Conservation (phyloP, 1,284 basidiomycete genomes). For the Stygiomarasmius scandens region DNA sequence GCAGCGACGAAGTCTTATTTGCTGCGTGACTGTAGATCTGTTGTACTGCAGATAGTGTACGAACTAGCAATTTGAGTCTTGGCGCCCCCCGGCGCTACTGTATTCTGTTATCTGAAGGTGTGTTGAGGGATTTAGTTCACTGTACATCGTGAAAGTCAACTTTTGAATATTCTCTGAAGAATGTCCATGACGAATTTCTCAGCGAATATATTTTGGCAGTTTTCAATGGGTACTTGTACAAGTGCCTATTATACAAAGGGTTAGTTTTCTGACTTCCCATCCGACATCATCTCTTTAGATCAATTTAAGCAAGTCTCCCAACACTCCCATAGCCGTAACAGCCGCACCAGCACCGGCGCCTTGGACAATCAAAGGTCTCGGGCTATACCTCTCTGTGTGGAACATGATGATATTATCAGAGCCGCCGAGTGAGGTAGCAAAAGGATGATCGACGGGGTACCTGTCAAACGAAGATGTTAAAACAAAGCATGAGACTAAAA, state of each 20-base stretch:
- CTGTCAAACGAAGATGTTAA: slow-evolving; percentile 39
- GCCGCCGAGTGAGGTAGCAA: slow-evolving; percentile 92
- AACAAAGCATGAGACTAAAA: slow-evolving; percentile 1
- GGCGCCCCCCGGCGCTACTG: too few species aligned
- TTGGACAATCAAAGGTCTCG: slow-evolving; percentile 88
- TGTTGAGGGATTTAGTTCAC: too few species aligned
- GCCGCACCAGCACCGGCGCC: slow-evolving; percentile 96
- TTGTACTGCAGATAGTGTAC: too few species aligned
- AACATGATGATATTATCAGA: slow-evolving; percentile 99
- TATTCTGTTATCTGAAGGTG: too few species aligned
- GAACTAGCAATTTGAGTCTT: too few species aligned
- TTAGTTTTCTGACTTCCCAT: not conserved
- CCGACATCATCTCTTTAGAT: slow-evolving; percentile 32
- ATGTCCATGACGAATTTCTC: too few species aligned
- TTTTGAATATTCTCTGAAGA: too few species aligned
- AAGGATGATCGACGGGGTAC: slow-evolving; percentile 88
- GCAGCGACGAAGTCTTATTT: too few species aligned
- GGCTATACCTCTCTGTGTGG: slow-evolving; percentile 87
- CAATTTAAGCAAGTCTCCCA: slow-evolving; percentile 78
- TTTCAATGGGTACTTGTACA: too few species aligned
- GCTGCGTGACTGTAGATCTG: too few species aligned
- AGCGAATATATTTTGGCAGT: too few species aligned
- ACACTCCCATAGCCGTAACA: slow-evolving; percentile 97
- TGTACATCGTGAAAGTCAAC: too few species aligned
- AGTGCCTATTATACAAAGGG: not conserved